Evolutionary conservation across 2,329 filamentous ascomycete species (phyloP).

Genomic region (Emmonsiellopsis sp.): DNA sequence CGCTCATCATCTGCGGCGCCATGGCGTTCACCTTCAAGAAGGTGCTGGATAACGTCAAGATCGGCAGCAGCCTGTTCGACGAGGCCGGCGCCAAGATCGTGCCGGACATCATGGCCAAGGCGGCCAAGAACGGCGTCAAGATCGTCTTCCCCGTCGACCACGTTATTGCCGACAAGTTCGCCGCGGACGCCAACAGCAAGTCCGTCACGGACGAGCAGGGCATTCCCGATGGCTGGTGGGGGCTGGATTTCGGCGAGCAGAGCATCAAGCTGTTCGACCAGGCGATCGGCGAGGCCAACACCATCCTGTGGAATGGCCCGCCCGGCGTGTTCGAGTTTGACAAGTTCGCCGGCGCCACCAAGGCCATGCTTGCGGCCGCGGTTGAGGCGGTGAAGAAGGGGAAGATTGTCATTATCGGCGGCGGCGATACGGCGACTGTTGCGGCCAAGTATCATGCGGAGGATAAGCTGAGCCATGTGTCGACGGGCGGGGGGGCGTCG

Average conservation of each 20-base stretch:
- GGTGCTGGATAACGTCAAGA: constrained; percentile 81
- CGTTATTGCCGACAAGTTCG: constrained; percentile 92
- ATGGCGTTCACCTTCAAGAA: constrained; percentile 99
- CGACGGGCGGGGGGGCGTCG: constrained; percentile 89
- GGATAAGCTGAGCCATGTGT: constrained; percentile 96
- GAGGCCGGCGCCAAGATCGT: constrained; percentile 91
- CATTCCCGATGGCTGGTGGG: constrained; percentile 97
- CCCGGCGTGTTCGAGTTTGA: constrained; percentile 97
- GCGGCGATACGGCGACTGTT: constrained; percentile 95
- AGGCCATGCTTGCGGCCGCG: constrained; percentile 80
- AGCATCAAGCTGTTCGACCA: constrained; percentile 79
- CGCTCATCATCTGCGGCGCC: constrained; percentile 87
- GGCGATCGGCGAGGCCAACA: constrained; percentile 80
- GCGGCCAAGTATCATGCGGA: constrained; percentile 95
- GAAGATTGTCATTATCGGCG: constrained; percentile 97
- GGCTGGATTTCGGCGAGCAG: constrained; percentile 87
- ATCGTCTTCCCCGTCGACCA: constrained; percentile 92
- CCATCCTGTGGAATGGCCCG: constrained; percentile 98
- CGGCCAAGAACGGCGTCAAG: constrained; percentile 92
- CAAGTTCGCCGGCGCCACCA: constrained; percentile 84
- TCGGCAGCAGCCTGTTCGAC: constrained; percentile 86
- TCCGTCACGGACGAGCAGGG: constrained; percentile 77
- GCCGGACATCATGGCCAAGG: constrained; percentile 79
- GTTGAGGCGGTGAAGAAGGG: constrained; percentile 70
- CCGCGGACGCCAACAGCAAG: constrained; percentile 69